Percentiles rank a stretch among this genome's conserved stretches.
phyloP scores from a whole-genome alignment of 805 yeast species.

The Kazachstania taianensis region DNA sequence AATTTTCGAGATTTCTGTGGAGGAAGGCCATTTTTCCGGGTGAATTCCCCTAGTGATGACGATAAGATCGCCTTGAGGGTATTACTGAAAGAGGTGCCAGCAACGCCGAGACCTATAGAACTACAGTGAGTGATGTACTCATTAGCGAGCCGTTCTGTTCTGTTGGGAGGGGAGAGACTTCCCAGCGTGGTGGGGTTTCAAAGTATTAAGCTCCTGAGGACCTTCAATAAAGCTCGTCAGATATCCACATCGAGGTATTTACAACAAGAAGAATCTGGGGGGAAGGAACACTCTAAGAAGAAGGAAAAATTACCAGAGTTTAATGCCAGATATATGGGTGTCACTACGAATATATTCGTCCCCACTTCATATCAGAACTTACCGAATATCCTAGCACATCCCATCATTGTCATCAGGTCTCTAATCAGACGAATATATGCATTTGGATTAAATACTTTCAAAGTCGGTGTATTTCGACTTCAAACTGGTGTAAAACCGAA shows the following conservation, averaged over 20 bases:
- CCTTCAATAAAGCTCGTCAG: background rate
- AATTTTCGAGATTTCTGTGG: no score
- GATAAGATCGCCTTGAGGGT: no score
- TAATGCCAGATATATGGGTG: slow-evolving; percentile 34
- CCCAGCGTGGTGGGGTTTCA: background rate
- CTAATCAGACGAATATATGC: slow-evolving; percentile 50
- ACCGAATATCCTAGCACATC: slow-evolving; percentile 36
- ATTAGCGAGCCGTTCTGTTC: background rate
- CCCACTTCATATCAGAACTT: slow-evolving; percentile 40
- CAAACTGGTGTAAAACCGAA: slow-evolving; percentile 60
- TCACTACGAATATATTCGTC: slow-evolving; percentile 37
- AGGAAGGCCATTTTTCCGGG: no score
- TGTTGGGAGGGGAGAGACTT: background rate
- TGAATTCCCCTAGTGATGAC: no score
- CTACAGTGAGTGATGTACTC: no score
- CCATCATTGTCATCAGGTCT: slow-evolving; percentile 35
- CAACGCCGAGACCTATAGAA: no score
- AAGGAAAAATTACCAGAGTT: slow-evolving; percentile 13
- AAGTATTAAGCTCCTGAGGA: background rate
- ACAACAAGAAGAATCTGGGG: background rate
- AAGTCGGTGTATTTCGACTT: slow-evolving; percentile 56
- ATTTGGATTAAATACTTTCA: slow-evolving; percentile 58
- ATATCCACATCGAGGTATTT: background rate
- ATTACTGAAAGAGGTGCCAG: no score
- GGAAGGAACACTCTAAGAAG: slow-evolving; percentile 7